These are phyloP conservation scores for Eucalyptus caleyi DNA, from an alignment of 345 rosid genomes.

Conservation along the genomic window DNA sequence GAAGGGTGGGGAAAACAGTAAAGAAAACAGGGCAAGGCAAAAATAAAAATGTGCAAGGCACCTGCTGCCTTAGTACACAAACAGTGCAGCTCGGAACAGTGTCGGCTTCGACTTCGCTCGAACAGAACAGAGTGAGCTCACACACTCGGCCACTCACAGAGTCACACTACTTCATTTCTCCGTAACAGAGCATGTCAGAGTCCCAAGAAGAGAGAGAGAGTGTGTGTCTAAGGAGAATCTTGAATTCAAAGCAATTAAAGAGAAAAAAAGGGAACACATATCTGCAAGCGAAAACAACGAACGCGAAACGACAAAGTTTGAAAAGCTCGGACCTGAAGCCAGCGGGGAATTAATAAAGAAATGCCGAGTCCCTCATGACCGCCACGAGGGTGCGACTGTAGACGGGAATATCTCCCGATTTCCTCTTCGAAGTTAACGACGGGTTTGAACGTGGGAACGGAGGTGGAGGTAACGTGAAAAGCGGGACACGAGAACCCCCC, in stretches of 20 bases:
- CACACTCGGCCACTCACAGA: neutral
- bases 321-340: conserved; percentile 2
- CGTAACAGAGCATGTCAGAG: neutral
- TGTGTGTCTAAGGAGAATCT: neutral
- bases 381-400: neutral
- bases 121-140: neutral
- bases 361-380: neutral
- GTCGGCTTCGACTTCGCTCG: neutral
- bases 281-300: neutral
- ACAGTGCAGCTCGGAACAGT: neutral
- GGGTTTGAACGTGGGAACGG: neutral
- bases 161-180: neutral
- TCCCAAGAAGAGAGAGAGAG: neutral
- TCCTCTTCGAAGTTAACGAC: conserved; percentile 34
- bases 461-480: conserved; percentile 13
- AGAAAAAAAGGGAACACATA: neutral
- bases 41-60: neutral
- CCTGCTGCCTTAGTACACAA: neutral
- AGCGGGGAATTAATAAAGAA: neutral
- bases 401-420: neutral
- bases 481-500: conserved; percentile 20
- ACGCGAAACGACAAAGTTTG: neutral
- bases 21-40: neutral
- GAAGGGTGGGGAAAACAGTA: neutral
- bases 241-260: neutral